Percentiles rank a stretch among this genome's conserved stretches.
Conservation (phyloP, 495 filamentous ascomycete genomes). For the Penicillium longicatenatum region DNA sequence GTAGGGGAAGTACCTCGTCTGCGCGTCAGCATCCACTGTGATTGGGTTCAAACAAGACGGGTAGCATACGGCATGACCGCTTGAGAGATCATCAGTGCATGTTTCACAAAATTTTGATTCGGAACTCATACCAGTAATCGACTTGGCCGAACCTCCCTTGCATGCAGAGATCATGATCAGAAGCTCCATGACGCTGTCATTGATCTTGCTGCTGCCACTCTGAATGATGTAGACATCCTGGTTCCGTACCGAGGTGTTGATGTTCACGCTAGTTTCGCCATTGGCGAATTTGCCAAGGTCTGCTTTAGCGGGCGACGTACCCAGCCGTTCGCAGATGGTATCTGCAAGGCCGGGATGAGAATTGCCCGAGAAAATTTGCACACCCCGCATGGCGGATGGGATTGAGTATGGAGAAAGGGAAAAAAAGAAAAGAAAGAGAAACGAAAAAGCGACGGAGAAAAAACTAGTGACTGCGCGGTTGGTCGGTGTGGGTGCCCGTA, state of each 20-base stretch:
- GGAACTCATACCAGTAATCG: constrained; percentile 76
- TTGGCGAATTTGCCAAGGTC: constrained; percentile 74
- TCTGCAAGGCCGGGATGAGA: constrained; percentile 71
- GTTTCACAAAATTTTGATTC: background rate
- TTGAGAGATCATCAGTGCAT: constrained; percentile 42
- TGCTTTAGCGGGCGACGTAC: constrained; percentile 64
- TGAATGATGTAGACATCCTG: constrained; percentile 99
- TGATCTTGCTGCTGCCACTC: constrained; percentile 94
- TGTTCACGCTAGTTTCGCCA: constrained; percentile 95
- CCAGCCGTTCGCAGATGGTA: constrained; percentile 70
- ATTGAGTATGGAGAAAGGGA: constrained; percentile 13
- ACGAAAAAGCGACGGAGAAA: constrained; percentile 21
- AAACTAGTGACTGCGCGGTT: constrained; percentile 11
- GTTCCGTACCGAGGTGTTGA: constrained; percentile 90
- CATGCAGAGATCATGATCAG: constrained; percentile 98
- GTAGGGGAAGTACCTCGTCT: constrained; percentile 86
- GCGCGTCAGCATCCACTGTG: constrained; percentile 47
- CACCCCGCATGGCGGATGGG: constrained; percentile 57
- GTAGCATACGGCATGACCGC: constrained; percentile 82
- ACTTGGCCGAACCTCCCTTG: constrained; percentile 95
- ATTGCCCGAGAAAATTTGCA: constrained; percentile 71
- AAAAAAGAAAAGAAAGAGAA: constrained; percentile 14
- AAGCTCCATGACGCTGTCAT: constrained; percentile 98
- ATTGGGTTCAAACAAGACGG: constrained; percentile 34
- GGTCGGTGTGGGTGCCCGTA: constrained; percentile 26